Evolutionary conservation across 768 basidiomycete species (phyloP).

Genomic region (Boletus coccyginus): DNA sequence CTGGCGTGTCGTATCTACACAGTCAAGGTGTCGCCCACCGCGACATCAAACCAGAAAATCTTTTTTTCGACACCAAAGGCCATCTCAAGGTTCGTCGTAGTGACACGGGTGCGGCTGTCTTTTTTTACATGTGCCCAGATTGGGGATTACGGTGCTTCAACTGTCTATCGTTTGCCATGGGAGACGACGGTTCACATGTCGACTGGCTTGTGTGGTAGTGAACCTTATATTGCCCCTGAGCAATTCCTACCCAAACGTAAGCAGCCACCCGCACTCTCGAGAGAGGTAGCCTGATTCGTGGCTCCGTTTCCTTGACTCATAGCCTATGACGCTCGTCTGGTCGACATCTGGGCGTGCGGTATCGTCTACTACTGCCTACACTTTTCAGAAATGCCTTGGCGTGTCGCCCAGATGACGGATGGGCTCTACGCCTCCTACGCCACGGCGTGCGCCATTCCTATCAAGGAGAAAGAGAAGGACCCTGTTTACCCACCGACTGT

Average conservation of each 20-base stretch:
- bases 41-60: constrained; percentile 97
- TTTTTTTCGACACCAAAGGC: constrained; percentile 90
- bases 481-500: constrained; percentile 60
- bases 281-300: constrained; percentile 38
- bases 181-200: constrained; percentile 96
- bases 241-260: constrained; percentile 96
- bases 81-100: constrained; percentile 76
- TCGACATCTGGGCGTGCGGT: constrained; percentile 97
- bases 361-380: constrained; percentile 99
- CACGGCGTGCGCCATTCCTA: constrained; percentile 33
- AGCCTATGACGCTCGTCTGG: constrained; percentile 97
- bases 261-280: constrained; percentile 38
- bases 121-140: constrained; percentile 53
- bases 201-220: constrained; percentile 94
- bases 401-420: constrained; percentile 84
- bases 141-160: constrained; percentile 97
- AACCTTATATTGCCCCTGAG: constrained; percentile 98
- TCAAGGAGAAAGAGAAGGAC: constrained; percentile 32
- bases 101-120: neutral
- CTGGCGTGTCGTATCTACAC: constrained; percentile 88
- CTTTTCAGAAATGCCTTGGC: constrained; percentile 98
- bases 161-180: constrained; percentile 99
- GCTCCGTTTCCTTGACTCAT: constrained; percentile 15
- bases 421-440: constrained; percentile 77
- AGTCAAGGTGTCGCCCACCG: constrained; percentile 97